Conservation (phyloP, 2,329 filamentous ascomycete species). For the Diaporthe caulivora region DNA sequence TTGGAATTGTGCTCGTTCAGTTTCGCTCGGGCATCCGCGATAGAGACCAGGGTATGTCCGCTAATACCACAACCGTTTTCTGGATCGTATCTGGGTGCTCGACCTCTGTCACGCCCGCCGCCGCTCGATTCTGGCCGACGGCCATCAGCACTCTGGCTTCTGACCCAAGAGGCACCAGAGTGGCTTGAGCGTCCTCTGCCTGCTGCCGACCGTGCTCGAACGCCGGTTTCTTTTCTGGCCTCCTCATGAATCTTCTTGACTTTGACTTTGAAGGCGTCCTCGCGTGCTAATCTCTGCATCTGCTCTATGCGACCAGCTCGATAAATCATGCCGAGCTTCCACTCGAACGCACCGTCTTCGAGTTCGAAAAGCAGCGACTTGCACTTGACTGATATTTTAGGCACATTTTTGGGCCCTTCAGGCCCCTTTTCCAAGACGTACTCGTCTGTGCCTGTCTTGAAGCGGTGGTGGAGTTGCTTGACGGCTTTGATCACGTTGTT, state of each 20-base stretch:
- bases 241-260: conserved; percentile 84
- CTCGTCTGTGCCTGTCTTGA: conserved; percentile 87
- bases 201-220: conserved; percentile 68
- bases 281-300: conserved; percentile 87
- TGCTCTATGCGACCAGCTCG: conserved; percentile 90
- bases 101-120: conserved; percentile 52
- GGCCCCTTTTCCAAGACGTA: conserved; percentile 89
- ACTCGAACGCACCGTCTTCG: conserved; percentile 97
- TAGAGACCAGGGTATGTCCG: conserved; percentile 77
- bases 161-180: conserved; percentile 52
- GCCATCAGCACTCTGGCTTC: conserved; percentile 70
- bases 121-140: conserved; percentile 51
- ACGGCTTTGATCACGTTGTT: conserved; percentile 89
- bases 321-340: conserved; percentile 96
- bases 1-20: conserved; percentile 86
- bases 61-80: conserved; percentile 81
- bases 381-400: conserved; percentile 85
- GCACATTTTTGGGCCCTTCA: conserved; percentile 86
- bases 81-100: conserved; percentile 79
- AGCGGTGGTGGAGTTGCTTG: conserved; percentile 92
- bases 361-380: conserved; percentile 90
- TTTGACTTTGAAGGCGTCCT: conserved; percentile 91
- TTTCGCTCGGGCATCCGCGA: conserved; percentile 80
- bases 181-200: conserved; percentile 51
- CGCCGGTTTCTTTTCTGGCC: conserved; percentile 64